phyloP scores from a whole-genome alignment of 306 rosid genomes.

The Gleditsia sinensis region DNA sequence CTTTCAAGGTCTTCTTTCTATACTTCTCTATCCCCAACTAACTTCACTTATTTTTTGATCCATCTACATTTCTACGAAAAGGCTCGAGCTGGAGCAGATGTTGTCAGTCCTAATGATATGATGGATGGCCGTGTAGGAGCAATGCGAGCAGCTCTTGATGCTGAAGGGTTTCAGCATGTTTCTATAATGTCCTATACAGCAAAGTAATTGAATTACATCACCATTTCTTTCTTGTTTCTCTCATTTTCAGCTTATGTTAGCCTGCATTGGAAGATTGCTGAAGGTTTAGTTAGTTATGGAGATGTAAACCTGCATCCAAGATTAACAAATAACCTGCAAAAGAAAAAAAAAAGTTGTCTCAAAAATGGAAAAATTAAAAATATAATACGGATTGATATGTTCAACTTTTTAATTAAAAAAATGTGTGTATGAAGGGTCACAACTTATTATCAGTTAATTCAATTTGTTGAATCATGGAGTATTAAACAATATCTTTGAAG shows the following conservation, averaged over 20 bases:
- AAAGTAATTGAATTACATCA: conserved; percentile 53
- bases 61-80: conserved; percentile 21
- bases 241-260: conserved; percentile 24
- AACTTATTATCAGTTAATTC: too few species aligned
- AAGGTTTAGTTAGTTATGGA: too few species aligned
- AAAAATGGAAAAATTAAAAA: too few species aligned
- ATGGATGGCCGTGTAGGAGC: conserved; percentile 99
- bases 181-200: conserved; percentile 95
- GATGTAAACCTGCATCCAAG: too few species aligned
- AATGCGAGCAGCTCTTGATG: conserved; percentile 85
- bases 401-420: too few species aligned
- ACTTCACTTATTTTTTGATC: neutral
- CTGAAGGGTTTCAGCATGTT: conserved; percentile 94
- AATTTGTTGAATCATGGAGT: too few species aligned
- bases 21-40: conserved; percentile 13
- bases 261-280: conserved; percentile 17
- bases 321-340: too few species aligned
- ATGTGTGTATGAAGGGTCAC: too few species aligned
- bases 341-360: too few species aligned
- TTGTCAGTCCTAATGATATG: conserved; percentile 98
- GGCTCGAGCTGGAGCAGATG: conserved; percentile 99
- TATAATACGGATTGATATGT: too few species aligned
- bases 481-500: too few species aligned
- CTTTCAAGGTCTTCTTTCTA: conserved; percentile 9
- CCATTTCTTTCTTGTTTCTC: conserved; percentile 20